phyloP scores from a whole-genome alignment of 2,329 filamentous ascomycete genomes.

The Thielaviopsis ethacetica region DNA sequence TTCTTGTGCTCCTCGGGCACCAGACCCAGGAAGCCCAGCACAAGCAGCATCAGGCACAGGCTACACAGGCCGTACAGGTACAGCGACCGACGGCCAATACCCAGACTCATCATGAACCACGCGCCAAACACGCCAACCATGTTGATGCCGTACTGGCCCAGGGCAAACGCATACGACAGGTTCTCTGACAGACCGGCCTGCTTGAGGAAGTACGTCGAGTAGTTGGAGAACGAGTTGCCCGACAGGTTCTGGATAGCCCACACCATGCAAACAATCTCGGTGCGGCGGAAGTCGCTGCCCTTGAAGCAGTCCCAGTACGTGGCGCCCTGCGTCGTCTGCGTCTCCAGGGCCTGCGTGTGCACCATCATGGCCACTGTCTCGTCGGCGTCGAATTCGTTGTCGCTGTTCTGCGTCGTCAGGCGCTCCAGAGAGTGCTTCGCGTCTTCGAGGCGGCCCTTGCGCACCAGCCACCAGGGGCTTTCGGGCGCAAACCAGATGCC shows the following conservation, averaged over 20 bases:
- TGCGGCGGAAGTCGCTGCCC: conserved; percentile 61
- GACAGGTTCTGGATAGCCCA: conserved; percentile 49
- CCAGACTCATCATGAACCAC: conserved; percentile 63
- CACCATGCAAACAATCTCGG: conserved; percentile 50
- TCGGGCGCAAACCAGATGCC: conserved; percentile 54
- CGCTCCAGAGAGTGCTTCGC: conserved; percentile 51
- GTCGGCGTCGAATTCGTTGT: conserved; percentile 62
- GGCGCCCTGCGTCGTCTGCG: conserved; percentile 55
- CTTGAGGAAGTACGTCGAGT: conserved; percentile 46
- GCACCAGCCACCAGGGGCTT: conserved; percentile 62
- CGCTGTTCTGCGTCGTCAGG: conserved; percentile 43
- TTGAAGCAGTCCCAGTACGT: conserved; percentile 73
- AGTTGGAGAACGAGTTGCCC: conserved; percentile 48
- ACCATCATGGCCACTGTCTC: conserved; percentile 88
- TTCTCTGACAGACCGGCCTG: conserved; percentile 38
- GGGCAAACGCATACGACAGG: conserved; percentile 41
- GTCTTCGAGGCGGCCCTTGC: conserved; percentile 44
- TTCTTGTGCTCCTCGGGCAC: conserved; percentile 43
- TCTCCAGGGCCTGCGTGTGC: conserved; percentile 68
- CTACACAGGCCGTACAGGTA: conserved; percentile 62
- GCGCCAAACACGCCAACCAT: conserved; percentile 69
- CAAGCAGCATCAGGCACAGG: conserved; percentile 59
- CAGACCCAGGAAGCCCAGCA: conserved; percentile 71
- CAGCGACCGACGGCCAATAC: conserved; percentile 57
- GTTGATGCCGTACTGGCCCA: conserved; percentile 53